Evolutionary conservation across 768 basidiomycete species (phyloP).

Genomic region (Rhizopogon vinicolor): DNA sequence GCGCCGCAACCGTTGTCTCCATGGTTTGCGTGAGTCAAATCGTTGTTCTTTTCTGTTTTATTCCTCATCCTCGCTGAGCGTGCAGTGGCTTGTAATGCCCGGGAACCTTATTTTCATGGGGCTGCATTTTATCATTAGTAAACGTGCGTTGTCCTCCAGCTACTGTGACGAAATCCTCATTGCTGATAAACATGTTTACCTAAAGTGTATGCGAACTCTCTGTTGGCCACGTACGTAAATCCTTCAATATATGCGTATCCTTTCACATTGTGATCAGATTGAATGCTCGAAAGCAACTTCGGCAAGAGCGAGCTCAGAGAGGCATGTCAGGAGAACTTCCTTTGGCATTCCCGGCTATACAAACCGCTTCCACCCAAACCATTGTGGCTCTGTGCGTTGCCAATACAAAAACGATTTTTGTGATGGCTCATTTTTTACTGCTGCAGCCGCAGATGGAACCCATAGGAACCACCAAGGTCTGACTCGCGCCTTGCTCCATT

Average conservation of each 20-base stretch:
- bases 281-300: conserved; percentile 32
- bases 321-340: conserved; percentile 25
- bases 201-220: conserved; percentile 48
- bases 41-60: background rate
- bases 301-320: conserved; percentile 21
- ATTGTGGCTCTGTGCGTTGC: background rate
- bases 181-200: background rate
- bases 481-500: background rate
- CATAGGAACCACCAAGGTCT: conserved; percentile 18
- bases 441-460: conserved; percentile 9
- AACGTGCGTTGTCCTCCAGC: conserved; percentile 27
- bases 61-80: background rate
- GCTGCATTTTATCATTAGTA: conserved; percentile 49
- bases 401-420: background rate
- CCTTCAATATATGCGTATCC: background rate
- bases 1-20: conserved; percentile 37
- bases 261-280: conserved; percentile 18
- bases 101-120: conserved; percentile 48
- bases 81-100: conserved; percentile 43
- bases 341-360: conserved; percentile 18
- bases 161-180: background rate
- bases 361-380: conserved; percentile 10
- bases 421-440: background rate
- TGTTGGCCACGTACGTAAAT: conserved; percentile 36
- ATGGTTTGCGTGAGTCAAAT: conserved; percentile 35